Evolutionary conservation across 805 yeast genomes (phyloP).

Genomic region (Saccharomycopsis babjevae): DNA sequence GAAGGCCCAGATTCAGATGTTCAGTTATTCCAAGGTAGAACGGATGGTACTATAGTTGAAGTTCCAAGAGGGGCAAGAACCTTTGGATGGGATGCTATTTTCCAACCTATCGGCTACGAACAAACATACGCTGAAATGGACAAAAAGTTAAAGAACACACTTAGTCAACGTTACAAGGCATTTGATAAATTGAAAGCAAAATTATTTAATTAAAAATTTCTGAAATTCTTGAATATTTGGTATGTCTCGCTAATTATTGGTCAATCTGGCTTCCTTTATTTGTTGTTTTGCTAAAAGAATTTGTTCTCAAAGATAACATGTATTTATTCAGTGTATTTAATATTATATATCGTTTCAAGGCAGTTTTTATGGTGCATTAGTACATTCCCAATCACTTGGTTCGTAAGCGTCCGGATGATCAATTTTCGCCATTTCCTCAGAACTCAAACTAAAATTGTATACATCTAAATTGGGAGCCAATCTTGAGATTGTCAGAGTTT

Average conservation of each 20-base stretch:
- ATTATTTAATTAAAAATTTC: background rate
- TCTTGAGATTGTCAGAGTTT: slow-evolving; percentile 45
- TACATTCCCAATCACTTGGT: slow-evolving; percentile 72
- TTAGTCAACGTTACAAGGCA: slow-evolving; percentile 85
- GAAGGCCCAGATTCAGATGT: slow-evolving; percentile 69
- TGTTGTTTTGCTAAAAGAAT: no score
- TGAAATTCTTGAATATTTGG: background rate
- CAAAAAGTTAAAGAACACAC: slow-evolving; percentile 60
- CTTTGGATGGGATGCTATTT: slow-evolving; percentile 94
- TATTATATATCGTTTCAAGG: no score
- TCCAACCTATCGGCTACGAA: slow-evolving; percentile 67
- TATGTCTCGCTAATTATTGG: background rate
- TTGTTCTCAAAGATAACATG: background rate
- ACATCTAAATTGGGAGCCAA: slow-evolving; percentile 46
- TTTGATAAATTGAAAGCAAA: slow-evolving; percentile 52
- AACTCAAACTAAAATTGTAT: slow-evolving; percentile 36
- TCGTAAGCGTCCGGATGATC: slow-evolving; percentile 50
- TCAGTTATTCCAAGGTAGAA: slow-evolving; percentile 74
- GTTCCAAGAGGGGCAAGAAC: slow-evolving; percentile 63
- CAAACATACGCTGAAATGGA: slow-evolving; percentile 87
- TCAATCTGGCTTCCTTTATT: no score
- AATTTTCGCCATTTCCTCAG: slow-evolving; percentile 31
- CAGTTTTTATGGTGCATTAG: slow-evolving; percentile 47
- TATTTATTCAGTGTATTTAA: background rate
- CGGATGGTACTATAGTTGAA: slow-evolving; percentile 70